phyloP scores from a whole-genome alignment of 2,329 filamentous ascomycete species.

The Pseudogymnoascus sp. region DNA sequence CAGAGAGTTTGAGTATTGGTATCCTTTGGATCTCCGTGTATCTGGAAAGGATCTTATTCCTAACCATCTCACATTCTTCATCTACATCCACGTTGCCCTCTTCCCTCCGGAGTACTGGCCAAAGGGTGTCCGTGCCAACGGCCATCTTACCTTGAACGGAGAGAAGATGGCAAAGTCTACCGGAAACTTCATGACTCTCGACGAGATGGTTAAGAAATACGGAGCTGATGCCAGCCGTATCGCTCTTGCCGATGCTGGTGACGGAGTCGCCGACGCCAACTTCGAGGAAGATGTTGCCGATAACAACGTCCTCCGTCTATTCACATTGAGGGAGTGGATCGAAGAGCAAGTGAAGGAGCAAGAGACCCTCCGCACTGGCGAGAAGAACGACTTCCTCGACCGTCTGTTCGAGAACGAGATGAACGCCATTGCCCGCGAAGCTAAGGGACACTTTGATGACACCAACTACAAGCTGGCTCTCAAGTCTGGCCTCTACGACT shows the following conservation, averaged over 20 bases:
- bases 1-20: conserved; percentile 94
- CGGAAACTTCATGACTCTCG: conserved; percentile 91
- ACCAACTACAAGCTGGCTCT: conserved; percentile 82
- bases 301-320: conserved; percentile 79
- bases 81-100: conserved; percentile 87
- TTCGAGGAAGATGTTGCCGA: conserved; percentile 95
- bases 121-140: conserved; percentile 75
- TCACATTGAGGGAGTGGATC: conserved; percentile 79
- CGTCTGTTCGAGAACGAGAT: conserved; percentile 89
- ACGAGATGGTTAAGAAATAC: conserved; percentile 81
- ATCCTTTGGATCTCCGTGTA: conserved; percentile 79
- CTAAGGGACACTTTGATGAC: conserved; percentile 67
- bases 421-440: conserved; percentile 72
- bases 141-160: conserved; percentile 87
- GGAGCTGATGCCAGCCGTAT: conserved; percentile 89
- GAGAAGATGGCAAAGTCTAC: conserved; percentile 99
- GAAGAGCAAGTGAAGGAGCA: conserved; percentile 73
- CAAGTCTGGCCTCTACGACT: conserved; percentile 81
- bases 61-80: conserved; percentile 91
- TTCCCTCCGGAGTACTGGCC: conserved; percentile 90
- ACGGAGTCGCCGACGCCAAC: conserved; percentile 92
- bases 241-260: conserved; percentile 87
- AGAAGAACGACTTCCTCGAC: conserved; percentile 73
- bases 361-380: conserved; percentile 64
- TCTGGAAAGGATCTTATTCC: conserved; percentile 90